A percentile compares a stretch with the other conserved stretches of the same genome.
Conservation (phyloP, 371 early-diverging fungal species). For the Batkoa obscura region DNA sequence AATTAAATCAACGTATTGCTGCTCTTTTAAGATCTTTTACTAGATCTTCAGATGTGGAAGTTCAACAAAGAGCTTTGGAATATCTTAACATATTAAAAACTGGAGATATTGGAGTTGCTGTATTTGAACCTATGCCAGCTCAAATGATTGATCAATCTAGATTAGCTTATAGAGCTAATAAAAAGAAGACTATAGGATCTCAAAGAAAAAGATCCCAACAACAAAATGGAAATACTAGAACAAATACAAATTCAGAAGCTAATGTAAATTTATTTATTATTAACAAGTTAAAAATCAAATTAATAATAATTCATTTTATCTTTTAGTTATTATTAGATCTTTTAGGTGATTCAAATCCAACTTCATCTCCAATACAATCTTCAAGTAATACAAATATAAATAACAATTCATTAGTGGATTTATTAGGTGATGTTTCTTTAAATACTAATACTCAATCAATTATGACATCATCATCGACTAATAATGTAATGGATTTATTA, state of each 20-base stretch:
- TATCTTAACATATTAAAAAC: slow-evolving; percentile 59
- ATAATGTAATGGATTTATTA: not conserved
- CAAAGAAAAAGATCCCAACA: not conserved
- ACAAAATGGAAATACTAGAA: not conserved
- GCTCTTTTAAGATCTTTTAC: slow-evolving; percentile 33
- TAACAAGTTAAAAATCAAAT: not conserved
- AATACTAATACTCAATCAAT: too few relatives aligned
- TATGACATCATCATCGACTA: not conserved
- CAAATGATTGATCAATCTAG: slow-evolving; percentile 15
- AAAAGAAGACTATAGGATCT: not conserved
- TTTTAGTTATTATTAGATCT: slow-evolving; percentile 4
- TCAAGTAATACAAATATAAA: not conserved
- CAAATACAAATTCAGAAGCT: not conserved
- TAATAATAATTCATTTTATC: not conserved
- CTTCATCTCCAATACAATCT: not conserved
- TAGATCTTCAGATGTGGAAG: slow-evolving; percentile 67
- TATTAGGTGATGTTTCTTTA: not conserved
- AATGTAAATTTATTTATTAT: not conserved
- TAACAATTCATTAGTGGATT: not conserved
- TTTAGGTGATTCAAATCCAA: not conserved
- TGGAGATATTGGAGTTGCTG: slow-evolving; percentile 52
- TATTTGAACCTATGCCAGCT: slow-evolving; percentile 86
- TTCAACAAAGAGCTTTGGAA: slow-evolving; percentile 87
- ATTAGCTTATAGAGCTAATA: not conserved
- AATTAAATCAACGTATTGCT: slow-evolving; percentile 22